Conservation (phyloP, 305 asterid genomes). For the Salvia sclarea region DNA sequence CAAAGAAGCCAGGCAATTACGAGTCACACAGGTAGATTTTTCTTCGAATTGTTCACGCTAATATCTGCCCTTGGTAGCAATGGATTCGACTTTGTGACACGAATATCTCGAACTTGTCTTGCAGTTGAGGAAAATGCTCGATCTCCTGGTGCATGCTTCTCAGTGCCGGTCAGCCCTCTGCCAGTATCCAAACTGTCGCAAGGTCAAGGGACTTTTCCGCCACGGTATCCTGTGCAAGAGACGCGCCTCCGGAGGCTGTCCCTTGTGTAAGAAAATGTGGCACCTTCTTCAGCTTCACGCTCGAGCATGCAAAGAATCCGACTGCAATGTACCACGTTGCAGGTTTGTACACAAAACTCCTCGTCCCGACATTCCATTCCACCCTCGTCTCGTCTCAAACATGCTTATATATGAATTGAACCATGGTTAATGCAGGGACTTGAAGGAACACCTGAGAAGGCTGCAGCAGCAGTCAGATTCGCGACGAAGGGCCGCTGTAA, state of each 20-base stretch:
- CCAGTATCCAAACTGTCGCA: slow-evolving; percentile 87
- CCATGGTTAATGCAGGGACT: slow-evolving; percentile 58
- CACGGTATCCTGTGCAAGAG: slow-evolving; percentile 79
- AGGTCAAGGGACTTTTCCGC: slow-evolving; percentile 98
- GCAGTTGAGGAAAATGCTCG: slow-evolving; percentile 98
- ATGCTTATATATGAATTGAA: background rate
- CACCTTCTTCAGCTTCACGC: slow-evolving; percentile 97
- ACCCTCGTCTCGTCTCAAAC: background rate
- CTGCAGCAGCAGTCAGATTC: slow-evolving; percentile 94
- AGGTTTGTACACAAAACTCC: slow-evolving; percentile 52
- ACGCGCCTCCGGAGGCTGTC: slow-evolving; percentile 95
- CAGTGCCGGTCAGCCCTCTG: slow-evolving; percentile 80
- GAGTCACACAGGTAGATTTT: slow-evolving; percentile 73
- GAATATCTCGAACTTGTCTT: slow-evolving; percentile 34
- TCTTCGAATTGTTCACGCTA: slow-evolving; percentile 5
- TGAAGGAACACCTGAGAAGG: slow-evolving; percentile 81
- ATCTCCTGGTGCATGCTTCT: slow-evolving; percentile 95
- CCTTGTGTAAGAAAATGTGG: slow-evolving; percentile 97
- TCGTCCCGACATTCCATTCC: background rate
- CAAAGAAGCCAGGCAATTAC: slow-evolving; percentile 86
- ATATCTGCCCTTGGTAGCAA: background rate
- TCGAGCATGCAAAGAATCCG: slow-evolving; percentile 90
- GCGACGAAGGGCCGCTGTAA: slow-evolving; percentile 94
- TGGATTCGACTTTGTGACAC: slow-evolving; percentile 28
- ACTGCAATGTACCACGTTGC: slow-evolving; percentile 96